Percentiles rank a stretch among this genome's conserved stretches.
Evolutionary conservation across 2,329 filamentous ascomycete genomes (phyloP).

Genomic region (Xylaria sp.): DNA sequence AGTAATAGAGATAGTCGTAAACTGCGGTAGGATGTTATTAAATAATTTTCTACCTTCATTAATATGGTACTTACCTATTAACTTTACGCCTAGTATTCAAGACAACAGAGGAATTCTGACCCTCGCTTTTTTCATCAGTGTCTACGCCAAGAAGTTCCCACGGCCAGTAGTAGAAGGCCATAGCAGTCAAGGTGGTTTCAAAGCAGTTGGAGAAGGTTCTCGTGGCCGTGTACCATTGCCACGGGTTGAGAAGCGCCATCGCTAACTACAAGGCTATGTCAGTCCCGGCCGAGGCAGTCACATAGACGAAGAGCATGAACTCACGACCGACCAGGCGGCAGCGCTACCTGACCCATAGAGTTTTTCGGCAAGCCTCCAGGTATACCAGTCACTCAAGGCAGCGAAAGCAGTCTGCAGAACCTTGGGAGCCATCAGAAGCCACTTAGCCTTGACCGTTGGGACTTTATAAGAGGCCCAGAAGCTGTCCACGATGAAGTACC

Average conservation of each 20-base stretch:
- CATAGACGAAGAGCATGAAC: conserved; percentile 49
- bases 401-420: conserved; percentile 81
- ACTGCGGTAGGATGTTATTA: conserved; percentile 49
- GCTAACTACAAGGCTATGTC: conserved; percentile 64
- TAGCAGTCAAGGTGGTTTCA: conserved; percentile 86
- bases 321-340: conserved; percentile 76
- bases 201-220: conserved; percentile 94
- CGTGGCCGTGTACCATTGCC: conserved; percentile 97
- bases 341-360: conserved; percentile 75
- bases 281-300: conserved; percentile 24
- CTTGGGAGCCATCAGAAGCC: conserved; percentile 79
- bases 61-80: conserved; percentile 46
- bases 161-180: conserved; percentile 85
- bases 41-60: background rate
- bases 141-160: conserved; percentile 74
- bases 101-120: conserved; percentile 49
- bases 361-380: conserved; percentile 81
- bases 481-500: conserved; percentile 73
- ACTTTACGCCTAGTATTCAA: conserved; percentile 48
- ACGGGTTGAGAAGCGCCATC: conserved; percentile 80
- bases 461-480: conserved; percentile 61
- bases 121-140: conserved; percentile 55
- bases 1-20: conserved; percentile 75
- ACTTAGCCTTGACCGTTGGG: conserved; percentile 67
- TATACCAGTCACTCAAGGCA: conserved; percentile 84